Evolutionary conservation across 164 flowering plant genomes (phyloP), one percentile per base, ranked within the genome.

Genomic region (Warburgia ugandensis): DNA sequence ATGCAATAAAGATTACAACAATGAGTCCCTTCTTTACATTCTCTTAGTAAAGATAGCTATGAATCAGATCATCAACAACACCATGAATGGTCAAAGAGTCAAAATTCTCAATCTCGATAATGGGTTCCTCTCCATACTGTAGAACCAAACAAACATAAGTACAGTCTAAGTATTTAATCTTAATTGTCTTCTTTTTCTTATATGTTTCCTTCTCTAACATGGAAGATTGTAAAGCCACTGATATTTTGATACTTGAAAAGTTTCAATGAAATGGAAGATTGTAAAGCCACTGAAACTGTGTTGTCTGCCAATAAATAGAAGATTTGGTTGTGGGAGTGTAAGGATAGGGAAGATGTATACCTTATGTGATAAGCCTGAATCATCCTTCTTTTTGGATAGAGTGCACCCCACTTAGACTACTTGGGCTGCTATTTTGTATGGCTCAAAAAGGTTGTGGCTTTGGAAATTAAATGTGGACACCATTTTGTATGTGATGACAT

Each of bases 351-450:
- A 54, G 25, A 26, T 46, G 50, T 55, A 62, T 28, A 43, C 35
- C 2, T 36, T 41, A 9, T 62, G 60, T 30, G 33, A 43, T 17
- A 36, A 36, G 6, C 55, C 50, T 3, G 26, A 48, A 11, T 49
- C 60, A 4, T 29, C 45, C 19, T 49, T 62, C 55, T 62, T 62
- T 12, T 62, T 60, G 66, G 66, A 62, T 23, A 16, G 14, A 3
- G 48, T 47, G 3, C 60, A 55, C 55, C 60, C 66, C 13, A 31
- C 60, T 9, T 60, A 62, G 29, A 26, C 9, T 16, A 60, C 60
- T 0, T 62, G 66, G 66, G 2, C 28, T 29, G 44, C 55, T 7
- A 42, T 62, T 13, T 49, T 26, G 3, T 41, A 49, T 8, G n/a
- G n/a, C n/a, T n/a, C n/a, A n/a, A n/a, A n/a, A n/a, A n/a, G n/a